Evolutionary conservation across 208 protist species (phyloP), one percentile per base, ranked within the genome.

Genomic region (Crithidia bombi): DNA sequence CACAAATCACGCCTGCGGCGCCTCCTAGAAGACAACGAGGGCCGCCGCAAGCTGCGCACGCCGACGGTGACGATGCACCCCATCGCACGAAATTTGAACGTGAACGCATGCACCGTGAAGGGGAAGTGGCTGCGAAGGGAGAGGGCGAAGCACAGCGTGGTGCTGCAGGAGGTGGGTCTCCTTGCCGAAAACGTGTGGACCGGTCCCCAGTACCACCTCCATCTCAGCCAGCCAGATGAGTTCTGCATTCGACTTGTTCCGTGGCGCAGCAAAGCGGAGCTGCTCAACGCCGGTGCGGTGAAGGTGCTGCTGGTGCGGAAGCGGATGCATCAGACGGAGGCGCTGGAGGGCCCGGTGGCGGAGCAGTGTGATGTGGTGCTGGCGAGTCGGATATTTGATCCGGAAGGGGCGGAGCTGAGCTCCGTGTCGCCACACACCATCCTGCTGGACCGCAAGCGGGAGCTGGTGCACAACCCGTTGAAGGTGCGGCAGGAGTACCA

Each of bases 361-460:
- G n/a, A 33, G 1, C 78, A 83, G 43, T 62, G 63, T 30, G 75
- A 78, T 38, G 25, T 92, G 23, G 49, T 83, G 35, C 38, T 94
- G 65, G 55, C 73, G 52, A 75, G 81, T 21, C 73, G 69, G 6
- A 30, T 71, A 7, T 89, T 84, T 61, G 76, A 66, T 19, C 58
- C 79, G 49, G 78, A 75, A 19, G 86, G 89, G 41, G 84, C 70
- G 11, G 65, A 74, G 38, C 69, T 94, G 19, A 83, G 87, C 67
- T 89, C 82, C 49, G 78, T 74, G 23, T 71, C 87, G 14, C 79
- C 83, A 4, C 77, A 82, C 50, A 83, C 73, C 33, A 51, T 92
- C 26, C 58, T 49, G 25, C 75, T 79, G 41, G 86, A 90, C 67
- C 61, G 33, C 5, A 58, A 68, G 21, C 59, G 71, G 0, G 44